Evolutionary conservation across 768 basidiomycete genomes (phyloP), one percentile per base, ranked within the genome.

Genomic region (Mycena pura): DNA sequence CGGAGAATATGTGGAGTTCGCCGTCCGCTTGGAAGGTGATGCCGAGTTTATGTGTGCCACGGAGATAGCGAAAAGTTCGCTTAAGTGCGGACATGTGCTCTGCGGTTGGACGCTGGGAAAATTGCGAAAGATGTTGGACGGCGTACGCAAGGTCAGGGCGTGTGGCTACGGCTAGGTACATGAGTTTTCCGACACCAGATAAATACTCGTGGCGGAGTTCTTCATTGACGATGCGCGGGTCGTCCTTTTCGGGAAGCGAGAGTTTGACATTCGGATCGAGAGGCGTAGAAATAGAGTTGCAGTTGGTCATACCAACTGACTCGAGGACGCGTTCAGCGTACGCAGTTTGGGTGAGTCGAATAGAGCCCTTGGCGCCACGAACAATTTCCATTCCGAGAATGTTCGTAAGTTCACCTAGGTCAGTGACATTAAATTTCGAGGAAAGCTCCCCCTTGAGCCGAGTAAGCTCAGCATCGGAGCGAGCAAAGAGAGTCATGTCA

Each of bases 61-160:
- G 54, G 0, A 83, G 64, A 64, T 81, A 83, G 3, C 72, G 67
- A 34, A 77, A 68, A 32, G 77, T 53, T 32, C 71, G 74, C 55
- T 76, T 75, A 19, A 74, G 64, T 3, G 75, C 77, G 4, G 69
- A 52, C 70, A 73, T 75, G 61, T 82, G 80, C 1, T 52, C 54
- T 0, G 17, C 22, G 3, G 62, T 63, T 1, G 76, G 77, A 39
- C 73, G 70, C 2, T 55, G 27, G 14, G 66, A 53, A 67, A 73
- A 78, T 15, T 69, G 75, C 2, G 67, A 49, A 0, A 78, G 68
- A 5, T 61, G 46, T 11, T 58, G 50, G n/a, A 78, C 72, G 0
- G 75, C 62, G 48, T 62, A 73, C 0, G 72, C 57, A 40, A 79
- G 73, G 62, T 80, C 77, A 3, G 76, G 76, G 5, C 76, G 74